Evolutionary conservation across 352 stramenopile genomes (phyloP), one percentile per base, ranked within the genome.

Genomic region (Hyaloperonospora brassicae): DNA sequence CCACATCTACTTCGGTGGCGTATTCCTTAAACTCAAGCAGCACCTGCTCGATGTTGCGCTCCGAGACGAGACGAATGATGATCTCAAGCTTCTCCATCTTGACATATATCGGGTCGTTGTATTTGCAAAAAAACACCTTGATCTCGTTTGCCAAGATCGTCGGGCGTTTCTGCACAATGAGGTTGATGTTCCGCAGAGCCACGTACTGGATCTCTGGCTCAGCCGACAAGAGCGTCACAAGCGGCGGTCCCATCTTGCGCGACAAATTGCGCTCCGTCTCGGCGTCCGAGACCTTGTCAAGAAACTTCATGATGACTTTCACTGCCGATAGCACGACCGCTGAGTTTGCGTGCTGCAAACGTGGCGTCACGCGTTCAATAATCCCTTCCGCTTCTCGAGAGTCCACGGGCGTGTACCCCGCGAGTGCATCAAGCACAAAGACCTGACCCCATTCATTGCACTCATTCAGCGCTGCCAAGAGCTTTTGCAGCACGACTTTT

Each of bases 1-100:
- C 97, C 12, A 99, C 96, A 66, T 99, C 97, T 6, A 99, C 96
- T 57, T 99, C 96, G 2, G 93, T 98, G 8, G 97, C 93, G 75
- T 99, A 99, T 72, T 98, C 96, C 78, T 99, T 99, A 46, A 99
- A 89, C 73, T 99, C 97, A 2, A 98, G 76, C 44, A 99, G 75
- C 61, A 93, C 90, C 76, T 99, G 96, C 63, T 99, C 97, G 65
- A 99, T 97, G 74, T 99, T 99, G 49, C 91, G 85, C 68, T 99
- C 96, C 12, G 83, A 96, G 1, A 98, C 96, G 1, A 99, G 70
- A 23, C 97, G 96, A 52, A 99, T 98, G 55, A 99, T 98, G 60
- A 99, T 98, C 70, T 99, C 96, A 11, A 99, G 80, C 70, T 99
- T 99, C 69, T 99, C 96, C 95, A 99, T 98, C 77, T 93, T 93